Conservation (phyloP, 108 stramenopile species). For the Parietichytrium sp. region DNA sequence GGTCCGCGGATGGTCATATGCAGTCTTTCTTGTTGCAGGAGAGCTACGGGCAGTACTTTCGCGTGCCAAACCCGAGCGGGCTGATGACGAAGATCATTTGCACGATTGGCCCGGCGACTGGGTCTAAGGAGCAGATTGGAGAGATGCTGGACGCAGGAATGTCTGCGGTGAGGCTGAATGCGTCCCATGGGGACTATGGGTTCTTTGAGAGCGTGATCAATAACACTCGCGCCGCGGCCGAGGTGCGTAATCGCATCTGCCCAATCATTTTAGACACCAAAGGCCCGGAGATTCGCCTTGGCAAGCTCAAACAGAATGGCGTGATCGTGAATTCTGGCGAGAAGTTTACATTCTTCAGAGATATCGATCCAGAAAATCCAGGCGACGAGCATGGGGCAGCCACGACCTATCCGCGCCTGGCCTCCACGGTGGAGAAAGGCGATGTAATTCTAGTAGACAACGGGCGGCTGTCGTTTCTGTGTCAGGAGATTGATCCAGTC, state of each 20-base stretch:
- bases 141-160: slow-evolving; percentile 71
- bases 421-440: slow-evolving; percentile 82
- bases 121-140: slow-evolving; percentile 65
- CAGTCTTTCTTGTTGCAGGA: slow-evolving; percentile 43
- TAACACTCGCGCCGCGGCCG: slow-evolving; percentile 46
- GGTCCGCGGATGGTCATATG: background rate
- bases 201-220: slow-evolving; percentile 65
- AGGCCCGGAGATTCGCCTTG: slow-evolving; percentile 88
- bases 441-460: slow-evolving; percentile 90
- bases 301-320: slow-evolving; percentile 69
- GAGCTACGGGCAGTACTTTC: slow-evolving; percentile 46
- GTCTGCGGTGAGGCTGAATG: slow-evolving; percentile 85
- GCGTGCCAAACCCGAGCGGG: slow-evolving; percentile 45
- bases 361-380: slow-evolving; percentile 76
- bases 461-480: slow-evolving; percentile 74
- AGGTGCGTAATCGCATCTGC: slow-evolving; percentile 58
- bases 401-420: slow-evolving; percentile 81
- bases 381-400: slow-evolving; percentile 77
- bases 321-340: slow-evolving; percentile 45
- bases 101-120: slow-evolving; percentile 84
- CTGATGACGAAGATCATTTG: slow-evolving; percentile 78
- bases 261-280: slow-evolving; percentile 84
- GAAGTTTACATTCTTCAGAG: slow-evolving; percentile 63
- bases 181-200: slow-evolving; percentile 67
- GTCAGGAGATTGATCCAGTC: slow-evolving; percentile 74